Evolutionary conservation across 805 yeast genomes (phyloP), one percentile per base, ranked within the genome.

Genomic region (Candida michaelii): DNA sequence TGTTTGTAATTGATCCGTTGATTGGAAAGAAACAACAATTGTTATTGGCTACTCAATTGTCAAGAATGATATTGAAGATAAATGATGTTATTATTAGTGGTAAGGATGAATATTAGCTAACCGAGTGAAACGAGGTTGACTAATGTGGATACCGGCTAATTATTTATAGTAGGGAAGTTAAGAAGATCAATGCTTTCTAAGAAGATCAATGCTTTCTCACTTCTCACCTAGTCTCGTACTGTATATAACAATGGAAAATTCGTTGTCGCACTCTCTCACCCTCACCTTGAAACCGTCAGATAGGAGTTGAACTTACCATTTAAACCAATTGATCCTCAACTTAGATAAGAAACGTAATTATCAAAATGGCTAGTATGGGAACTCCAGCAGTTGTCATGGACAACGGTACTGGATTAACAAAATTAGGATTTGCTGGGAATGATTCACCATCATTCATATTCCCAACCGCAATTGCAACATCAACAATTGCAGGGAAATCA

Each of bases 381-480:
- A 83, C 87, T 45, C 97, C 97, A 30, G 96, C 97, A 46, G 91
- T 89, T 73, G 96, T 89, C 63, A 89, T 89, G 97, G 96, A 89
- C 76, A 91, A 91, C 64, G 99, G 99, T 77, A 93, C 99, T 55
- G 99, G 99, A 52, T 75, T 90, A 55, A 93, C 99, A 61, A 93
- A 93, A 64, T 77, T 93, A 53, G 99, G 99, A 19, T 93, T 90
- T 70, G 99, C 99, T 53, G 99, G 99, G 43, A 93, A 93, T 63
- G 99, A 93, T 68, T 77, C 97, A 17, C 99, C 99, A 30, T 90
- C 97, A 4, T 93, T 86, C 77, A 89, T 93, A 24, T 88, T 93
- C 58, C 99, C 99, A 40, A 93, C 99, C 1, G 98, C 97, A 4
- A 93, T 93, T 63, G 83, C 95, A 18, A 90, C 97, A 2, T 76